These are phyloP conservation scores for Byssoonygena ceratinophila DNA, from an alignment of 2,329 filamentous ascomycete genomes.

Conservation along the genomic window DNA sequence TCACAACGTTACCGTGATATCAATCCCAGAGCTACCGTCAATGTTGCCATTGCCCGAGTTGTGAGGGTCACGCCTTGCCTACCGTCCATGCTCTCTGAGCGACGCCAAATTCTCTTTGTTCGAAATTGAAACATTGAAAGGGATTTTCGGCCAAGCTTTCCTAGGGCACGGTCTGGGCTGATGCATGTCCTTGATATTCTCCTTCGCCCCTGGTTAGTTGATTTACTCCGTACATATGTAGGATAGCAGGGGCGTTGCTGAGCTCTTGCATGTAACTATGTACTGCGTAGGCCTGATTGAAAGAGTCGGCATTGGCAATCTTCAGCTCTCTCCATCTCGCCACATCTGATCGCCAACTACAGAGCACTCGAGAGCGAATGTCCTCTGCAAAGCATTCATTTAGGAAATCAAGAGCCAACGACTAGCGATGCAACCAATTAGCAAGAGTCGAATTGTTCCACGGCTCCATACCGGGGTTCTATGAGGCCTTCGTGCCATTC, in stretches of 20 bases:
- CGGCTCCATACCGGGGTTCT: neutral
- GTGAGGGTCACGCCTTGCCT: too few relatives aligned
- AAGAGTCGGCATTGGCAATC: neutral
- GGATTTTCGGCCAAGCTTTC: slow-evolving; percentile 6
- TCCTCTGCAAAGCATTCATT: neutral
- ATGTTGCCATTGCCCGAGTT: too few relatives aligned
- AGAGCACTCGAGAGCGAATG: neutral
- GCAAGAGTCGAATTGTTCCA: neutral
- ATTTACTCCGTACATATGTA: neutral
- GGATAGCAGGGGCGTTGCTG: neutral
- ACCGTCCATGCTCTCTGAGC: too few relatives aligned
- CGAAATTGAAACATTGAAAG: too few relatives aligned
- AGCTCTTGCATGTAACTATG: neutral
- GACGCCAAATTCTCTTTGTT: too few relatives aligned
- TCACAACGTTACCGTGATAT: too few relatives aligned
- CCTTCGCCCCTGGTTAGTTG: neutral
- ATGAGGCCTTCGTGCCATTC: neutral
- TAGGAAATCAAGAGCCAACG: neutral
- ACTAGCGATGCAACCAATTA: neutral
- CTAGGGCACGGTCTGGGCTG: neutral
- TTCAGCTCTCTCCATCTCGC: neutral
- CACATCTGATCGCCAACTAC: slow-evolving; percentile 2
- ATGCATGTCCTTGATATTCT: neutral
- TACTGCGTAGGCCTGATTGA: neutral
- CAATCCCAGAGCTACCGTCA: too few relatives aligned